Evolutionary conservation across 345 rosid species (phyloP).

Genomic region (Lagerstroemia speciosa): DNA sequence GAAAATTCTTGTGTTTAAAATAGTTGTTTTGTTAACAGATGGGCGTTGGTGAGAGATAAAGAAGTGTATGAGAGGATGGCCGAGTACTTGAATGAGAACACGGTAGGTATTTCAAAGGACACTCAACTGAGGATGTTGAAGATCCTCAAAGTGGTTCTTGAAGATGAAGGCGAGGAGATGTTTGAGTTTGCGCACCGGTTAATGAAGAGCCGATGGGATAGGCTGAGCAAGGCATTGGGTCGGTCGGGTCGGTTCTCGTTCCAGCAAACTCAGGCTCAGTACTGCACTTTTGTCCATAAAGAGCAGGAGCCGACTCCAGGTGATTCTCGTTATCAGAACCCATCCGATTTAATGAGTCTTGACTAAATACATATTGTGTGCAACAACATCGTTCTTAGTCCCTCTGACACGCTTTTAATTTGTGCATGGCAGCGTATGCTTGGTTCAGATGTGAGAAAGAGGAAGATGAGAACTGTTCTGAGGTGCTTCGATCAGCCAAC

Average conservation of each 20-base stretch:
- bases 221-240: conserved; percentile 20
- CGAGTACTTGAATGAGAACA: conserved; percentile 6
- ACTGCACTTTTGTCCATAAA: conserved; percentile 31
- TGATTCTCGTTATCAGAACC: no score
- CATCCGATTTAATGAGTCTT: no score
- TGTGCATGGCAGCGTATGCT: conserved; percentile 43
- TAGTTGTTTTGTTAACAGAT: conserved; percentile 22
- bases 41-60: conserved; percentile 58
- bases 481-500: conserved; percentile 33
- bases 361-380: no score
- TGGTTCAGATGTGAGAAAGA: conserved; percentile 58
- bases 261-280: conserved; percentile 26
- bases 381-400: no score
- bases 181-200: conserved; percentile 41
- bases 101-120: conserved; percentile 51
- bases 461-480: conserved; percentile 39
- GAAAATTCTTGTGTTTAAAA: no score
- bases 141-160: conserved; percentile 35
- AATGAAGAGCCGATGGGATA: conserved; percentile 42
- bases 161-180: conserved; percentile 22
- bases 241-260: conserved; percentile 44
- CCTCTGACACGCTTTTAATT: neutral
- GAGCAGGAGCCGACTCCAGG: conserved; percentile 23
- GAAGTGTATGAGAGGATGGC: conserved; percentile 40
- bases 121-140: conserved; percentile 43